Conservation (phyloP, 2,329 filamentous ascomycete species). For the Torrubiellomyces zombiae region DNA sequence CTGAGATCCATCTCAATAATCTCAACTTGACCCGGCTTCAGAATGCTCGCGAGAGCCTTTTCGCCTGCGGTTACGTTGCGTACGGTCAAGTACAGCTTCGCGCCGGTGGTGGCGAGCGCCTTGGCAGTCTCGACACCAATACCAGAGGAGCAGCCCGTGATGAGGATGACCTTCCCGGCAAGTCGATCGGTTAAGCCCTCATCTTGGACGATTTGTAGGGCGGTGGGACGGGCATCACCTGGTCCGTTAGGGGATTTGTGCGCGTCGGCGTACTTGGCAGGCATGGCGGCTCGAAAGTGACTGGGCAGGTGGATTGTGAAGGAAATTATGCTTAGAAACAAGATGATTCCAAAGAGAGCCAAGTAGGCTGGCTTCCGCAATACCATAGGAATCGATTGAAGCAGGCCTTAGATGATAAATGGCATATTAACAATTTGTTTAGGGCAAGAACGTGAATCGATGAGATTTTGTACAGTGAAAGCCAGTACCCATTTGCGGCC, state of each 20-base stretch:
- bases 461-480: too few species aligned
- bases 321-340: too few species aligned
- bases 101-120: conserved; percentile 1
- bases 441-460: too few species aligned
- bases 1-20: conserved; percentile 1
- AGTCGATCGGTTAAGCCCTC: neutral
- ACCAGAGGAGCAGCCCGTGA: conserved; percentile 1
- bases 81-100: conserved; percentile 1
- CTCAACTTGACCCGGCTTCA: neutral
- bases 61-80: conserved; percentile 1
- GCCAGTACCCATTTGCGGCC: too few species aligned
- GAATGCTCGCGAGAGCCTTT: neutral
- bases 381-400: too few species aligned
- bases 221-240: conserved; percentile 6
- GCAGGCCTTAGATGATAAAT: too few species aligned
- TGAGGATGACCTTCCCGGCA: conserved; percentile 1
- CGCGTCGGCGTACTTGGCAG: conserved; percentile 2
- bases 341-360: too few species aligned
- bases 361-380: too few species aligned
- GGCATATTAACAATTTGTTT: too few species aligned
- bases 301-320: too few species aligned
- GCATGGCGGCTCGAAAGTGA: too few species aligned
- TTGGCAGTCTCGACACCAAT: conserved; percentile 1
- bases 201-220: conserved; percentile 2
- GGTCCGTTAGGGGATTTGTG: conserved; percentile 3